Evolutionary conservation across 805 yeast genomes (phyloP).

Genomic region (Kodamaea kakaduensis): DNA sequence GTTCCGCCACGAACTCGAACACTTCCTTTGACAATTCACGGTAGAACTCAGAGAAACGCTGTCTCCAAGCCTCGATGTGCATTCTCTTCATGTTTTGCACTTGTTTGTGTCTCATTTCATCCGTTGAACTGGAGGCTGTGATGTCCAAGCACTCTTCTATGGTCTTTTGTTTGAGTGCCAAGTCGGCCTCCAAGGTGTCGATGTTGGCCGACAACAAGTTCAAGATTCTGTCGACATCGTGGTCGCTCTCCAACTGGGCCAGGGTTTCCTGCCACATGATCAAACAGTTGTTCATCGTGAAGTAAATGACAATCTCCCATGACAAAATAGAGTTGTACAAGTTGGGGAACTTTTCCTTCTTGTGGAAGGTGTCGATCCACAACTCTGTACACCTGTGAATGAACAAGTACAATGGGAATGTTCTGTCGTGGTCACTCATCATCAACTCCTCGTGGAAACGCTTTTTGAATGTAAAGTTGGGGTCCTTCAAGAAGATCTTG

Average conservation of each 20-base stretch:
- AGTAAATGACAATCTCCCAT: constrained; percentile 54
- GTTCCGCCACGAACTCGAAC: constrained; percentile 67
- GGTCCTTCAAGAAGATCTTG: constrained; percentile 49
- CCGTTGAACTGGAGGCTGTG: constrained; percentile 40
- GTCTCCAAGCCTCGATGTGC: constrained; percentile 42
- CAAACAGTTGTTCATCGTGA: constrained; percentile 54
- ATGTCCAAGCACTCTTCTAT: constrained; percentile 45
- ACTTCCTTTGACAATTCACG: constrained; percentile 52
- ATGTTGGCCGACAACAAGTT: constrained; percentile 38
- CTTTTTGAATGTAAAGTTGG: constrained; percentile 59
- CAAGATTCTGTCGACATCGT: constrained; percentile 50
- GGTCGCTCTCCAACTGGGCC: constrained; percentile 41
- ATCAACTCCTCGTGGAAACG: constrained; percentile 59
- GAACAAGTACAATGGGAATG: constrained; percentile 48
- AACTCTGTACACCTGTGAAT: constrained; percentile 31
- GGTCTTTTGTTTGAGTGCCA: constrained; percentile 18
- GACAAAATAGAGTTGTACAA: constrained; percentile 40
- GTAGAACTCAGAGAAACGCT: constrained; percentile 46
- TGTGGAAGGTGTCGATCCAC: constrained; percentile 32
- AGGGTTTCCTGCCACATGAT: constrained; percentile 63
- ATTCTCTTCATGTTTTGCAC: constrained; percentile 36
- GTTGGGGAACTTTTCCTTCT: constrained; percentile 28
- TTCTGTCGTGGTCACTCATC: constrained; percentile 49
- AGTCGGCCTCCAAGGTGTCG: constrained; percentile 25
- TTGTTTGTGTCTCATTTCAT: constrained; percentile 53